These are phyloP conservation scores for Scheffersomyces stipitis DNA, from an alignment of 805 yeast species.

Conservation along the genomic window DNA sequence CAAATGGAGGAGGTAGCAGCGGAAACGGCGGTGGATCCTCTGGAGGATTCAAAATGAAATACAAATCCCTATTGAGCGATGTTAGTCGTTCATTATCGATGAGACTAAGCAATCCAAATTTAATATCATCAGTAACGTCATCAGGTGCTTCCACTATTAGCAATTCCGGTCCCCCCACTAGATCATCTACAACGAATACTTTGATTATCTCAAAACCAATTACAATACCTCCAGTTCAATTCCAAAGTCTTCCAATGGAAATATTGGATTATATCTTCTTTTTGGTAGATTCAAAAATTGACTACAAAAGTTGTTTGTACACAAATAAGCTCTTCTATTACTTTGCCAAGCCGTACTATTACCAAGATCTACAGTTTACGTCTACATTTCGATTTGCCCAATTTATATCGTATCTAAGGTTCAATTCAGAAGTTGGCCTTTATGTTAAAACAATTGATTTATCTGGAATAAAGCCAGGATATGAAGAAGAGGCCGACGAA, in stretches of 20 bases:
- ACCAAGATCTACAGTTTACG: conserved; percentile 52
- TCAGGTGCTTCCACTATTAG: neutral
- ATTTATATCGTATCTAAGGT: conserved; percentile 65
- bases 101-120: conserved; percentile 22
- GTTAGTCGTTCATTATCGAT: conserved; percentile 44
- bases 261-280: conserved; percentile 38
- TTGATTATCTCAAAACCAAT: conserved; percentile 7
- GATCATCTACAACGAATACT: neutral
- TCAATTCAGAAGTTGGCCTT: conserved; percentile 53
- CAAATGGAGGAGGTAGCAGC: conserved; percentile 1
- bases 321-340: conserved; percentile 52
- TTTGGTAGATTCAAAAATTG: conserved; percentile 35
- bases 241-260: conserved; percentile 43
- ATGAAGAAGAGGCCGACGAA: conserved; percentile 18
- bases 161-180: neutral
- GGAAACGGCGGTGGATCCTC: neutral
- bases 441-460: conserved; percentile 60
- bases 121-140: conserved; percentile 3
- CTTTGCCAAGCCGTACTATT: conserved; percentile 55
- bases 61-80: conserved; percentile 47
- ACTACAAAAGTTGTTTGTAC: conserved; percentile 42
- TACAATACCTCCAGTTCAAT: conserved; percentile 11
- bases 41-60: conserved; percentile 42
- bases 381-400: conserved; percentile 82
- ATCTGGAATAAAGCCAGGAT: conserved; percentile 43